A percentile compares a stretch with the other conserved stretches of the same genome.
Conservation (phyloP, 352 stramenopile genomes). For the Thalassiosira exigua region DNA sequence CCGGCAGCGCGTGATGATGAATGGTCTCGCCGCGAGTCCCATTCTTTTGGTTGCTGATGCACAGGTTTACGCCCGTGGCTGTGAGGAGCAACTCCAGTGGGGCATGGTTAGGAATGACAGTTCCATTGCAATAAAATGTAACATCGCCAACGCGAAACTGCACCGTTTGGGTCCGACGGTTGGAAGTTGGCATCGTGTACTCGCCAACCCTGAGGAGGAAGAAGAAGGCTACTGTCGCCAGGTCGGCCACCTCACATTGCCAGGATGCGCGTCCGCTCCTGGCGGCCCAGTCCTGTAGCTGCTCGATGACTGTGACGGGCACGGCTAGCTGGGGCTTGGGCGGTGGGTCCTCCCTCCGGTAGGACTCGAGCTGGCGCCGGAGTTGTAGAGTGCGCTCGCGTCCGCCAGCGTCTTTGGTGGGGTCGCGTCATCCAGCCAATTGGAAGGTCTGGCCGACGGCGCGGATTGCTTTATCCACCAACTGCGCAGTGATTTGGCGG, state of each 20-base stretch:
- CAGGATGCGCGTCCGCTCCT: no score
- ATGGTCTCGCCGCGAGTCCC: conserved; percentile 44
- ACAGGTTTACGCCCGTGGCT: background rate
- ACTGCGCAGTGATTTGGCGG: background rate
- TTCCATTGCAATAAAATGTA: background rate
- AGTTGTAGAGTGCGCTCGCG: background rate
- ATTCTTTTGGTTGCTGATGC: conserved; percentile 51
- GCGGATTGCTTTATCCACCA: background rate
- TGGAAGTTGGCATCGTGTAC: conserved; percentile 24
- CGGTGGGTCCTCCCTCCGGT: no score
- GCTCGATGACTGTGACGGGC: background rate
- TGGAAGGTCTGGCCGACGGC: background rate
- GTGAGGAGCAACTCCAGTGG: background rate
- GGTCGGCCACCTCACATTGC: conserved; percentile 23
- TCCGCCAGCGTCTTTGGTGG: background rate
- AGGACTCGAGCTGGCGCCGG: background rate
- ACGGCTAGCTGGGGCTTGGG: background rate
- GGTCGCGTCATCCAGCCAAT: background rate
- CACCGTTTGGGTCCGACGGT: conserved; percentile 4
- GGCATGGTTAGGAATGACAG: background rate
- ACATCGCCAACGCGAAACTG: background rate
- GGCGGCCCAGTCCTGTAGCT: no score
- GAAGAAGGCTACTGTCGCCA: conserved; percentile 54
- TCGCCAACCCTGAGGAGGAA: conserved; percentile 55
- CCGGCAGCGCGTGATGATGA: background rate